Evolutionary conservation across 2,329 filamentous ascomycete genomes (phyloP).

Genomic region (Fusarium miscanthi): DNA sequence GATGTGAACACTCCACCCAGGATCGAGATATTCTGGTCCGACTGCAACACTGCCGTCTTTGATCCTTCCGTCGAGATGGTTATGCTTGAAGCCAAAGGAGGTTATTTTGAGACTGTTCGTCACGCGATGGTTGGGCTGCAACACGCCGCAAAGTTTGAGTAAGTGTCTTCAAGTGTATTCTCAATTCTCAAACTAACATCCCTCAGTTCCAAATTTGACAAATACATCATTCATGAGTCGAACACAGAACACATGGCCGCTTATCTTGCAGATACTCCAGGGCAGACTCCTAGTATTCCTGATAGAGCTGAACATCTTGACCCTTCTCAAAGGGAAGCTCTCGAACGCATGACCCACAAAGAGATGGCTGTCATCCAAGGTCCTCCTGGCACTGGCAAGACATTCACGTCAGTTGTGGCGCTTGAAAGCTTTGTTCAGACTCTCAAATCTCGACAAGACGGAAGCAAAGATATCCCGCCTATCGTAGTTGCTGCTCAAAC

Average conservation of each 20-base stretch:
- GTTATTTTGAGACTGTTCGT: slow-evolving; percentile 82
- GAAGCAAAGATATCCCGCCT: slow-evolving; percentile 52
- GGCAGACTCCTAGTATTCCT: slow-evolving; percentile 1
- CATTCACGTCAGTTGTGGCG: slow-evolving; percentile 80
- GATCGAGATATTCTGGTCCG: slow-evolving; percentile 80
- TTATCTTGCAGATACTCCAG: slow-evolving; percentile 43
- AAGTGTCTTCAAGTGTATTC: slow-evolving; percentile 47
- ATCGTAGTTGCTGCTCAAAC: slow-evolving; percentile 88
- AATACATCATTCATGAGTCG: slow-evolving; percentile 67
- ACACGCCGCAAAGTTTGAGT: slow-evolving; percentile 64
- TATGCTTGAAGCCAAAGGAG: slow-evolving; percentile 80
- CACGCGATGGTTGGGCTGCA: slow-evolving; percentile 81
- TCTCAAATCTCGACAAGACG: slow-evolving; percentile 63
- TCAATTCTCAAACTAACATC: background rate
- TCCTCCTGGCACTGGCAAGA: slow-evolving; percentile 81
- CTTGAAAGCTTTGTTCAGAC: slow-evolving; percentile 63
- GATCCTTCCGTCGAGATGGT: slow-evolving; percentile 76
- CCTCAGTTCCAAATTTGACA: slow-evolving; percentile 67
- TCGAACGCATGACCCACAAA: slow-evolving; percentile 76
- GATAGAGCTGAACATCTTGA: slow-evolving; percentile 64
- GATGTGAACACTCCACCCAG: slow-evolving; percentile 63
- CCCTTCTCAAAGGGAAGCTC: slow-evolving; percentile 74
- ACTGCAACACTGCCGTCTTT: slow-evolving; percentile 67
- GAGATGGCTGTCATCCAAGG: slow-evolving; percentile 84
- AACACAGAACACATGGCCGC: slow-evolving; percentile 45